These are phyloP conservation scores for Ophiosphaerella herpotricha DNA, from an alignment of 2,329 filamentous ascomycete genomes.

Conservation along the genomic window DNA sequence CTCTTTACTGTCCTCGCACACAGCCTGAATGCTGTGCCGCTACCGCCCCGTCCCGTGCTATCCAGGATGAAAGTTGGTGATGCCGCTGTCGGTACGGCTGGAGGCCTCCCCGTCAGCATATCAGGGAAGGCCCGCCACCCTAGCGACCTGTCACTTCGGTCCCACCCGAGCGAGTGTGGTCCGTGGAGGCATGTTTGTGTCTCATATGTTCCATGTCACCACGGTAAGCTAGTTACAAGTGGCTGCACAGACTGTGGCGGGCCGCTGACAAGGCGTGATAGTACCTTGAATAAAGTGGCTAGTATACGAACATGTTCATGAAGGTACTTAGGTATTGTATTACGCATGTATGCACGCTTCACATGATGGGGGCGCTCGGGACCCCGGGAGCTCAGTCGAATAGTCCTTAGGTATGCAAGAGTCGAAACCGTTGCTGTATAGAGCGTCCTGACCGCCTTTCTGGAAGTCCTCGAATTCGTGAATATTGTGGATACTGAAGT, in stretches of 20 bases:
- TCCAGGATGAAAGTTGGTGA: constrained; percentile 12
- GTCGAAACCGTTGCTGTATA: too few relatives aligned
- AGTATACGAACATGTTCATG: too few relatives aligned
- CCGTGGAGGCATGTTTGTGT: constrained; percentile 6
- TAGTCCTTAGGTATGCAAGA: too few relatives aligned
- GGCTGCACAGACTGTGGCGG: constrained; percentile 3
- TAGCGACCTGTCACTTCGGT: constrained; percentile 16
- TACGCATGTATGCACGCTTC: too few relatives aligned
- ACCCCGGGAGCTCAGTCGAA: too few relatives aligned
- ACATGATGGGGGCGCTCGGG: too few relatives aligned
- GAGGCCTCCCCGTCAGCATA: constrained; percentile 11
- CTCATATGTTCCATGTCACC: constrained; percentile 13
- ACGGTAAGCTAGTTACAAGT: constrained; percentile 5
- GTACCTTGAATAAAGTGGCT: neutral
- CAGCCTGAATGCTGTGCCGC: constrained; percentile 12
- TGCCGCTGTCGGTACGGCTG: constrained; percentile 21
- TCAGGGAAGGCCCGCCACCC: constrained; percentile 3
- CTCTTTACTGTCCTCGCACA: constrained; percentile 4
- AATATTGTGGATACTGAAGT: too few relatives aligned
- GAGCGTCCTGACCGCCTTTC: too few relatives aligned
- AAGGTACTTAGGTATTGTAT: too few relatives aligned
- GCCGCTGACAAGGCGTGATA: neutral
- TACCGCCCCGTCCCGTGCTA: constrained; percentile 18
- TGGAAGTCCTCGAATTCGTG: too few relatives aligned
- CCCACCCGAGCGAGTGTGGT: constrained; percentile 4